Percentiles rank a stretch among this genome's conserved stretches.
Evolutionary conservation across 1,284 basidiomycete genomes (phyloP).

Genomic region (Sporisorium graminicola): DNA sequence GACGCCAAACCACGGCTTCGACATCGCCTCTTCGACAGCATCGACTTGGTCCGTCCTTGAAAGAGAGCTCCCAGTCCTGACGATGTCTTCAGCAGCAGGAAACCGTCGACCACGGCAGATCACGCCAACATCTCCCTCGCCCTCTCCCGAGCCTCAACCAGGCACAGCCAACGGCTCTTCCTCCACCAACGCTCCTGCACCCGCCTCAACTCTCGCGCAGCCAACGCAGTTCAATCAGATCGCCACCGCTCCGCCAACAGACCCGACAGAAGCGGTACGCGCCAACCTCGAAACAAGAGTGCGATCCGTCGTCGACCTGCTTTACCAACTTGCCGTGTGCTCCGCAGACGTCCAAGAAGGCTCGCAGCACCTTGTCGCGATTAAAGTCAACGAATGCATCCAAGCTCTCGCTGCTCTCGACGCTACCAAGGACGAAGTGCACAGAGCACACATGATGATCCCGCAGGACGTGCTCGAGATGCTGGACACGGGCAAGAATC

Average conservation of each 20-base stretch:
- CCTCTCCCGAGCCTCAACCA: constrained; percentile 42
- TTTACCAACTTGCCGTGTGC: constrained; percentile 64
- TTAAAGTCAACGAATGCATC: constrained; percentile 61
- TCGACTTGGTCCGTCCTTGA: not conserved
- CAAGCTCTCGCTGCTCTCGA: constrained; percentile 56
- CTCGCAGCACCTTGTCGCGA: constrained; percentile 54
- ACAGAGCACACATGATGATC: constrained; percentile 48
- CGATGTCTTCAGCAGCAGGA: constrained; percentile 34
- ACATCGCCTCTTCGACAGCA: not conserved
- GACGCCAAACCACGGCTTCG: no score
- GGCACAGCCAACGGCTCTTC: constrained; percentile 23
- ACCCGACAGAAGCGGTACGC: constrained; percentile 44
- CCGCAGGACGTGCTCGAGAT: constrained; percentile 64
- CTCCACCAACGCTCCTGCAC: not conserved
- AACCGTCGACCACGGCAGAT: constrained; percentile 32
- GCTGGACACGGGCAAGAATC: constrained; percentile 66
- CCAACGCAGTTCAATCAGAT: not conserved
- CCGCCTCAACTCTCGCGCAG: not conserved
- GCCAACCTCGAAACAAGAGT: constrained; percentile 55
- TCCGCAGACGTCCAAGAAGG: constrained; percentile 63
- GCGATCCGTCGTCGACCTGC: constrained; percentile 59
- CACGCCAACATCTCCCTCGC: constrained; percentile 50
- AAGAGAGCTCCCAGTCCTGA: not conserved
- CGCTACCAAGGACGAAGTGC: constrained; percentile 52
- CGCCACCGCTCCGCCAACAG: not conserved